A percentile compares a stretch with the other conserved stretches of the same genome.
Evolutionary conservation across 805 yeast species (phyloP).

Genomic region (Cyberlindnera sargentensis): DNA sequence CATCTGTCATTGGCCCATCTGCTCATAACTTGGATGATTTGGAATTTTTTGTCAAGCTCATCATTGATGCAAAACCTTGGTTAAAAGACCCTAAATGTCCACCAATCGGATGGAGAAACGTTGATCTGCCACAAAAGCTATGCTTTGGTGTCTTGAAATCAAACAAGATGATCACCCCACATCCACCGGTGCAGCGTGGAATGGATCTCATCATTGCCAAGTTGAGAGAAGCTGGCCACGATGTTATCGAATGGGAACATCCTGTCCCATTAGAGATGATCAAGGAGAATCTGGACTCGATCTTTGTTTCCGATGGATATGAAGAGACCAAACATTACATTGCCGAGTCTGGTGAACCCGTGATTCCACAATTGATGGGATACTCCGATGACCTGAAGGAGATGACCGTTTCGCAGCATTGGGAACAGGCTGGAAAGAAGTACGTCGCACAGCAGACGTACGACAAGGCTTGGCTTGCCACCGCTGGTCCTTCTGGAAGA

Average conservation of each 20-base stretch:
- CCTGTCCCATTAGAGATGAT: conserved; percentile 24
- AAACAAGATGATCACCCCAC: conserved; percentile 30
- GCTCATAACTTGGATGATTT: conserved; percentile 30
- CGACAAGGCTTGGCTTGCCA: conserved; percentile 31
- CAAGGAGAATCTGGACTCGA: conserved; percentile 40
- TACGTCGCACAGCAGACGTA: conserved; percentile 27
- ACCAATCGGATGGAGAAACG: conserved; percentile 34
- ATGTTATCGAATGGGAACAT: conserved; percentile 36
- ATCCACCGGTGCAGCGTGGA: conserved; percentile 51
- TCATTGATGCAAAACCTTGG: conserved; percentile 34
- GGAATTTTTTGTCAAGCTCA: conserved; percentile 25
- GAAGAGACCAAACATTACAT: conserved; percentile 43
- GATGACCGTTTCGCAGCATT: conserved; percentile 33
- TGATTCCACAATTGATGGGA: conserved; percentile 50
- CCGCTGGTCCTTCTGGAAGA: conserved; percentile 44
- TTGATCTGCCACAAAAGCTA: conserved; percentile 27
- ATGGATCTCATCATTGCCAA: conserved; percentile 24
- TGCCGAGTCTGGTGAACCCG: conserved; percentile 61
- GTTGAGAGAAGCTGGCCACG: conserved; percentile 32
- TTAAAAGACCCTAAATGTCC: conserved; percentile 31
- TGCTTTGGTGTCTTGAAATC: conserved; percentile 40
- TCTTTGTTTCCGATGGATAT: conserved; percentile 67
- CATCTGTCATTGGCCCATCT: conserved; percentile 42
- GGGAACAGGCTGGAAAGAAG: conserved; percentile 32
- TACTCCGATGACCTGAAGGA: conserved; percentile 53